Evolutionary conservation across 2,329 filamentous ascomycete genomes (phyloP).

Genomic region (Uncinocarpus reesii): DNA sequence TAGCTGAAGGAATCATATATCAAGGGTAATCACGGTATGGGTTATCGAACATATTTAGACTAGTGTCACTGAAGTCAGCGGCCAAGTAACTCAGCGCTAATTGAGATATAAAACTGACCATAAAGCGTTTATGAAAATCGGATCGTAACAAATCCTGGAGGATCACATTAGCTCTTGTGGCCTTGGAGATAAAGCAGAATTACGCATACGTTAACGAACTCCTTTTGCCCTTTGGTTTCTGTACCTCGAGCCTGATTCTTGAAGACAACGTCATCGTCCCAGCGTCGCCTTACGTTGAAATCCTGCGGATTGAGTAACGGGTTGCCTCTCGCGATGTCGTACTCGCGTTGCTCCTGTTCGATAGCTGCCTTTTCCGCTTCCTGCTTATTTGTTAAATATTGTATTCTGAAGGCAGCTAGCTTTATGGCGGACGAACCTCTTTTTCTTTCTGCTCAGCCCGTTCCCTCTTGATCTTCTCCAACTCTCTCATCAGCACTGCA

Average conservation of each 20-base stretch:
- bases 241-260: conserved; percentile 96
- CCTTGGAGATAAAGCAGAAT: conserved; percentile 7
- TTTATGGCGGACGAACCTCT: conserved; percentile 40
- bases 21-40: too few relatives aligned
- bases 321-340: conserved; percentile 84
- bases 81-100: neutral
- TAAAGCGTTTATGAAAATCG: conserved; percentile 96
- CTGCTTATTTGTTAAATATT: conserved; percentile 28
- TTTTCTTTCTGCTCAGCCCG: conserved; percentile 69
- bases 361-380: conserved; percentile 70
- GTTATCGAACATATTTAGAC: conserved; percentile 17
- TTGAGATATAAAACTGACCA: conserved; percentile 39
- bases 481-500: conserved; percentile 78
- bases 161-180: conserved; percentile 18
- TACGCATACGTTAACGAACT: conserved; percentile 78
- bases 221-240: conserved; percentile 82
- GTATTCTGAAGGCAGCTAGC: neutral
- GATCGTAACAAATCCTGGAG: conserved; percentile 74
- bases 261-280: conserved; percentile 98
- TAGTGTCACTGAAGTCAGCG: conserved; percentile 7
- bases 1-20: neutral
- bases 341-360: conserved; percentile 73
- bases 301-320: conserved; percentile 79
- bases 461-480: conserved; percentile 88
- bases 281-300: conserved; percentile 75